These are phyloP conservation scores for Neurospora sp. DNA, from an alignment of 2,329 filamentous ascomycete genomes.

Conservation along the genomic window DNA sequence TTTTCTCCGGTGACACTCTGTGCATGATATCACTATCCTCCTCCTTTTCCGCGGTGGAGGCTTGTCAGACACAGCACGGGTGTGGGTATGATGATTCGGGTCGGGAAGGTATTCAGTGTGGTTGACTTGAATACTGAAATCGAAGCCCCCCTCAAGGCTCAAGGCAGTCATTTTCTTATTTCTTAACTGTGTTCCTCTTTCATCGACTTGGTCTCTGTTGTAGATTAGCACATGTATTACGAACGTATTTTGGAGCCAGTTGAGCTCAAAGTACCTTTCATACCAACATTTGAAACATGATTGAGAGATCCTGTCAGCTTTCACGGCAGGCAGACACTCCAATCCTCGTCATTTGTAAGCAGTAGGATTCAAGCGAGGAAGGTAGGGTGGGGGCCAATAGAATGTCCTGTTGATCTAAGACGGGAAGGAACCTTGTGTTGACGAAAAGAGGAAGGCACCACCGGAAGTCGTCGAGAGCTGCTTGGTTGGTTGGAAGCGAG, in stretches of 20 bases:
- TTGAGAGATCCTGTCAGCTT: neutral
- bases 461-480: neutral
- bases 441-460: neutral
- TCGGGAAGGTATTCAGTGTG: neutral
- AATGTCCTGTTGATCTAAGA: neutral
- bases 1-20: slow-evolving; percentile 54
- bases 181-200: neutral
- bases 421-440: neutral
- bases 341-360: neutral
- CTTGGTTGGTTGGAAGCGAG: neutral
- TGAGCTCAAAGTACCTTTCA: neutral
- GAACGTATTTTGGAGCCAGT: neutral
- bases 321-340: neutral
- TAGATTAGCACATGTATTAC: neutral
- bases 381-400: neutral
- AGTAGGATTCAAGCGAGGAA: neutral
- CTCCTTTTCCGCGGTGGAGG: slow-evolving; percentile 44
- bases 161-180: neutral
- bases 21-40: slow-evolving; percentile 52
- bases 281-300: neutral
- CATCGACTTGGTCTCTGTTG: neutral
- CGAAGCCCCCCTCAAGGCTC: neutral
- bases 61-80: slow-evolving; percentile 10
- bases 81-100: neutral
- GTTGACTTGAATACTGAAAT: neutral